Percentiles rank a stretch among this genome's conserved stretches.
Evolutionary conservation across 257 asterid genomes (phyloP).

Genomic region (Phtheirospermum japonicum): DNA sequence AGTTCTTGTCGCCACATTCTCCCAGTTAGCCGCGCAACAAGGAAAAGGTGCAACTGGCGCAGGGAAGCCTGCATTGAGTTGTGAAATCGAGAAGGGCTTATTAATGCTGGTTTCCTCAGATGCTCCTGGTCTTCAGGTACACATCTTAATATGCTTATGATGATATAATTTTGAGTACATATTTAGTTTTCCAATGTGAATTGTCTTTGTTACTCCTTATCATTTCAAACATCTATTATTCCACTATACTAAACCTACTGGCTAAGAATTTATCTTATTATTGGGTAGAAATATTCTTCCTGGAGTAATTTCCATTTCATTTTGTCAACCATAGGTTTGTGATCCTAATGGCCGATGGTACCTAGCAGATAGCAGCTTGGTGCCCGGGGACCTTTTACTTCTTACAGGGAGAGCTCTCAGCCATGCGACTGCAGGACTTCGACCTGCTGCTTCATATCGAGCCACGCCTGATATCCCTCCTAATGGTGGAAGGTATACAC

Average conservation of each 20-base stretch:
- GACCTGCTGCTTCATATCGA: constrained; percentile 76
- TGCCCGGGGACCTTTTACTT: constrained; percentile 78
- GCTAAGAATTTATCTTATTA: background rate
- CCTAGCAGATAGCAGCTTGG: constrained; percentile 77
- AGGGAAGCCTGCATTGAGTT: constrained; percentile 53
- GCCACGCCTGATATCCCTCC: constrained; percentile 45
- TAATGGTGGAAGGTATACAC: constrained; percentile 66
- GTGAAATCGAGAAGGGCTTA: constrained; percentile 84
- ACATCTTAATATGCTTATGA: constrained; percentile 21
- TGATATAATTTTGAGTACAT: constrained; percentile 16
- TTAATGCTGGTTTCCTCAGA: constrained; percentile 79
- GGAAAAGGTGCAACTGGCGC: constrained; percentile 56
- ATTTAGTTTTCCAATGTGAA: constrained; percentile 10
- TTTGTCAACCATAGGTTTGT: constrained; percentile 59
- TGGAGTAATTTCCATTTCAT: constrained; percentile 28
- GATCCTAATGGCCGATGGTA: constrained; percentile 96
- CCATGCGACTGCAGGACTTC: constrained; percentile 89
- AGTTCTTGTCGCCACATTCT: constrained; percentile 66
- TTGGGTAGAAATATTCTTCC: background rate
- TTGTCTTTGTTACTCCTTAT: constrained; percentile 10
- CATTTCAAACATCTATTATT: constrained; percentile 9
- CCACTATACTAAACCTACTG: constrained; percentile 12
- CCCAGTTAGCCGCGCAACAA: constrained; percentile 48
- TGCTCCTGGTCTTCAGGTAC: constrained; percentile 87
- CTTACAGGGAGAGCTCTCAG: constrained; percentile 96